phyloP scores from a whole-genome alignment of 1,284 basidiomycete species.

The Apiotrichum gamsii region DNA sequence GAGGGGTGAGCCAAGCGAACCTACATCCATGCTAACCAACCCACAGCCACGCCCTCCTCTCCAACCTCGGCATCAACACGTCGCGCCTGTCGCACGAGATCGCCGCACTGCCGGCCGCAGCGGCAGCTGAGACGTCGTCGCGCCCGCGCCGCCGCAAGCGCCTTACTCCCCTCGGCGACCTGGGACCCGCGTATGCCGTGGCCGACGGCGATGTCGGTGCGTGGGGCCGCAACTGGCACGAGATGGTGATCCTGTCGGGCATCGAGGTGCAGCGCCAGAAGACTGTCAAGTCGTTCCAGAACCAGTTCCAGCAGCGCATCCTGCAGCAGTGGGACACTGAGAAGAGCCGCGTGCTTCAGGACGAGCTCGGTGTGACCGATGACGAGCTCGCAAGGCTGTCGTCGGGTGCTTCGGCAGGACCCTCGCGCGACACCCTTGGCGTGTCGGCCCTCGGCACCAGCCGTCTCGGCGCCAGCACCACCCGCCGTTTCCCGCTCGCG shows the following conservation, averaged over 20 bases:
- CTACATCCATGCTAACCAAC: not conserved
- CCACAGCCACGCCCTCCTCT: constrained; percentile 33
- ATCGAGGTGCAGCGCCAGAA: constrained; percentile 43
- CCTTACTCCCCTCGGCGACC: constrained; percentile 24
- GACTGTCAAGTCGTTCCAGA: constrained; percentile 42
- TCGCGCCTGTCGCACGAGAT: constrained; percentile 40
- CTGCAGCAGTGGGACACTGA: constrained; percentile 41
- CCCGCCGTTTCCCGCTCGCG: constrained; percentile 34
- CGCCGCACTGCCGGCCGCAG: constrained; percentile 25
- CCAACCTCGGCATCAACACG: constrained; percentile 44
- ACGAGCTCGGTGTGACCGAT: constrained; percentile 44
- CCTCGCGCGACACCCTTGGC: constrained; percentile 14
- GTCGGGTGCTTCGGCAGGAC: constrained; percentile 1
- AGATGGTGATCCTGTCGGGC: constrained; percentile 43
- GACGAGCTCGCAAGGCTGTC: constrained; percentile 35
- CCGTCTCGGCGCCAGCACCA: constrained; percentile 32
- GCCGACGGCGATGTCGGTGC: constrained; percentile 36
- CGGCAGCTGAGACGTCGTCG: constrained; percentile 5
- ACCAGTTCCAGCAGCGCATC: constrained; percentile 41
- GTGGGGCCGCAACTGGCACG: constrained; percentile 45
- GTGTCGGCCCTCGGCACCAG: constrained; percentile 27
- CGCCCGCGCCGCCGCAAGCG: constrained; percentile 22
- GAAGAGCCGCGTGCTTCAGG: constrained; percentile 40
- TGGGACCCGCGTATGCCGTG: constrained; percentile 28
- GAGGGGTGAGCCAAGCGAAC: constrained; percentile 31